phyloP scores from a whole-genome alignment of 78 protist genomes.

The Acrasis kona region DNA sequence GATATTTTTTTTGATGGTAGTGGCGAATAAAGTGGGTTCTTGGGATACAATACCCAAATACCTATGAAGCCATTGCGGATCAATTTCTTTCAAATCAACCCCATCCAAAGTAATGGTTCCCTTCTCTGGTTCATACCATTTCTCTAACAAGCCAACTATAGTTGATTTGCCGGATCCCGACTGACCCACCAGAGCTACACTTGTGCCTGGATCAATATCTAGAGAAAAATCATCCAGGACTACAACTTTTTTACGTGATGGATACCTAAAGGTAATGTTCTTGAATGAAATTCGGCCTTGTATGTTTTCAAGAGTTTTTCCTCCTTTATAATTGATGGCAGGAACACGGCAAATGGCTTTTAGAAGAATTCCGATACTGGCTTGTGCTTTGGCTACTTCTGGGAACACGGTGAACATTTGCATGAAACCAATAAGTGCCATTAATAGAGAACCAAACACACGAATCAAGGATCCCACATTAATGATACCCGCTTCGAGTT shows the following conservation, averaged over 20 bases:
- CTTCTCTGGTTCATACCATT: not conserved
- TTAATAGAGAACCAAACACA: too few relatives aligned
- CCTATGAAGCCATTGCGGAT: not conserved
- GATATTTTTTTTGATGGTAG: not conserved
- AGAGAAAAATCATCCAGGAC: conserved; percentile 31
- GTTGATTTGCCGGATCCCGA: conserved; percentile 76
- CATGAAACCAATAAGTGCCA: too few relatives aligned
- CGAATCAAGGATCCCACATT: not conserved
- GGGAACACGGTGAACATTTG: not conserved
- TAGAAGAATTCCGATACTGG: not conserved
- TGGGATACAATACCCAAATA: not conserved
- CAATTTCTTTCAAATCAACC: not conserved
- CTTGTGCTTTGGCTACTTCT: not conserved
- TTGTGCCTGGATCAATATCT: conserved; percentile 38
- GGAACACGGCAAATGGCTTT: not conserved
- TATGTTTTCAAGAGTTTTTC: not conserved
- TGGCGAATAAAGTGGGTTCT: not conserved
- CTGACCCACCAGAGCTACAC: conserved; percentile 74
- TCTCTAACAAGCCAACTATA: not conserved
- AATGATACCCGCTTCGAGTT: not conserved
- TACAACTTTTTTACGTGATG: conserved; percentile 43
- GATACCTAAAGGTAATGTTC: conserved; percentile 67
- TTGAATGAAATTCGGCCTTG: conserved; percentile 53
- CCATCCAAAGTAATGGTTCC: not conserved
- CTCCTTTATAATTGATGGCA: not conserved